phyloP scores from a whole-genome alignment of 2,329 filamentous ascomycete species.

The Dactylonectria estremocensis region DNA sequence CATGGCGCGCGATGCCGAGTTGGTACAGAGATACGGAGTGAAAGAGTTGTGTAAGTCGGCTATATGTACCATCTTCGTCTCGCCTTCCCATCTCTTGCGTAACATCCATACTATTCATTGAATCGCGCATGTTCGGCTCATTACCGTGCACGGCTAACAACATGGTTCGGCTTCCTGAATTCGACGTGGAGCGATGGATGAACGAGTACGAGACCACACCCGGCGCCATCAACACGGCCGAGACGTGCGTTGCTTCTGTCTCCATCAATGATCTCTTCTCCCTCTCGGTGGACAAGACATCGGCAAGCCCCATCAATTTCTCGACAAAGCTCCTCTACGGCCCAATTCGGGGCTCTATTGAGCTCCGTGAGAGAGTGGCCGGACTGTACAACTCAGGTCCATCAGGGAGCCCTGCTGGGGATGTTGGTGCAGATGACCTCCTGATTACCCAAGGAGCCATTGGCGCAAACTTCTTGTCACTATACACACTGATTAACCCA shows the following conservation, averaged over 20 bases:
- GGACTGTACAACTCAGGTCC: slow-evolving; percentile 72
- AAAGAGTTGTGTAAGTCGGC: too few relatives aligned
- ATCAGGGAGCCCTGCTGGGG: slow-evolving; percentile 57
- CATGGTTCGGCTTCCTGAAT: slow-evolving; percentile 50
- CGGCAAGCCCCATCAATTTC: slow-evolving; percentile 59
- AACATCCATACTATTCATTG: neutral
- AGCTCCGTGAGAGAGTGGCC: slow-evolving; percentile 76
- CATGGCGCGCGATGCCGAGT: too few relatives aligned
- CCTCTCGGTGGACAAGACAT: slow-evolving; percentile 69
- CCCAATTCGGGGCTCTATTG: slow-evolving; percentile 76
- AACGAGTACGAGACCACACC: slow-evolving; percentile 71
- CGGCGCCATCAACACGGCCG: slow-evolving; percentile 78
- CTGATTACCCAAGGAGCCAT: slow-evolving; percentile 87
- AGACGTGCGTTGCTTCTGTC: slow-evolving; percentile 84
- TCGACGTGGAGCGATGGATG: slow-evolving; percentile 83
- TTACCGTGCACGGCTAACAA: neutral
- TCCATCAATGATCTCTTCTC: slow-evolving; percentile 77
- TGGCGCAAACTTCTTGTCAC: slow-evolving; percentile 83
- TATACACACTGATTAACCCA: slow-evolving; percentile 80
- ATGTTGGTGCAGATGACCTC: slow-evolving; percentile 69
- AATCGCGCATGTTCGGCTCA: neutral
- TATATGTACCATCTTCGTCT: too few relatives aligned
- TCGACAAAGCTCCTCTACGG: slow-evolving; percentile 80
- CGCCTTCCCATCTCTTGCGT: too few relatives aligned
- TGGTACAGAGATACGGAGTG: too few relatives aligned